These are phyloP conservation scores for Venturiaceae sp. DNA, from an alignment of 2,329 filamentous ascomycete species.

Conservation along the genomic window DNA sequence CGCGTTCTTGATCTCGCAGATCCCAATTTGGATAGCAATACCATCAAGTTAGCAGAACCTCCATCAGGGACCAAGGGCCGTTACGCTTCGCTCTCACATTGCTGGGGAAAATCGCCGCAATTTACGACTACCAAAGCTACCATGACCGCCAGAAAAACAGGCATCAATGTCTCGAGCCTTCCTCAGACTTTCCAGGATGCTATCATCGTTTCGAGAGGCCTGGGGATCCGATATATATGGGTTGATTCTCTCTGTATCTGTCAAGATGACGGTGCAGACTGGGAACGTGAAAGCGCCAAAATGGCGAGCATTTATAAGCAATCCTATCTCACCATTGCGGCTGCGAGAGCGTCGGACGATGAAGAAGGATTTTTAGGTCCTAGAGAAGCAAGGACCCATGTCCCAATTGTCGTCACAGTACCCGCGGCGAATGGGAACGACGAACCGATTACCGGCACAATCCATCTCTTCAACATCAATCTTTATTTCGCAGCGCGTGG, in stretches of 20 bases:
- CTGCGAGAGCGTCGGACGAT: not conserved
- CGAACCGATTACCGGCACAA: not conserved
- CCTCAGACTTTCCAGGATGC: slow-evolving; percentile 8
- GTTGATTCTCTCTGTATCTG: slow-evolving; percentile 19
- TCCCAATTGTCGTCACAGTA: not conserved
- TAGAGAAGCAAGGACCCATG: not conserved
- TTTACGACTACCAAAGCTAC: slow-evolving; percentile 7
- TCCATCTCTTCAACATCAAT: not conserved
- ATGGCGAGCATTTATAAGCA: slow-evolving; percentile 14
- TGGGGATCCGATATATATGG: slow-evolving; percentile 23
- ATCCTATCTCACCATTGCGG: slow-evolving; percentile 12
- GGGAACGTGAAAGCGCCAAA: slow-evolving; percentile 8
- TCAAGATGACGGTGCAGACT: slow-evolving; percentile 14
- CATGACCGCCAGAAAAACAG: not conserved
- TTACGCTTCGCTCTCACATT: slow-evolving; percentile 6
- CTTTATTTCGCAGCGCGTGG: not conserved
- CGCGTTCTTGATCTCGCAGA: not conserved
- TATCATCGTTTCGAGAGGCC: slow-evolving; percentile 18
- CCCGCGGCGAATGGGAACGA: not conserved
- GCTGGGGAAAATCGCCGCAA: slow-evolving; percentile 7
- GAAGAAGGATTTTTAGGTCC: not conserved
- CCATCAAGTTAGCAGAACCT: not conserved
- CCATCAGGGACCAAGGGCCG: not conserved
- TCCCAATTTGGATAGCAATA: not conserved
- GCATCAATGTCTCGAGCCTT: slow-evolving; percentile 1